phyloP scores from a whole-genome alignment of 2,329 filamentous ascomycete species.

The Bipolaris cookei region DNA sequence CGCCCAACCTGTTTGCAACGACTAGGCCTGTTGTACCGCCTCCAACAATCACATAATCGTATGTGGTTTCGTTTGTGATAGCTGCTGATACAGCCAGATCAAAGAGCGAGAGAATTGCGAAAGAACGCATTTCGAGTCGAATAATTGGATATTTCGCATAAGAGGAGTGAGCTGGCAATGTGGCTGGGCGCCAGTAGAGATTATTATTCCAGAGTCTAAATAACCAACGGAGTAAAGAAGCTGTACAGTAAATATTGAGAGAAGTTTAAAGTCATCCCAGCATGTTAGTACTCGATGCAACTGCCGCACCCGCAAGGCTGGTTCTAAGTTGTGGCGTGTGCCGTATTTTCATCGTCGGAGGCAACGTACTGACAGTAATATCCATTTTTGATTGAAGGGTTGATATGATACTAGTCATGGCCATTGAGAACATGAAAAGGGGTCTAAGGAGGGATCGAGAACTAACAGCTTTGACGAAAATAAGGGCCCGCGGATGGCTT shows the following conservation, averaged over 20 bases:
- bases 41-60: constrained; percentile 37
- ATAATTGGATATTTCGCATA: background rate
- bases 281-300: background rate
- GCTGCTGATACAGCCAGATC: background rate
- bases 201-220: no score
- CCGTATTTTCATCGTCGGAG: constrained; percentile 1
- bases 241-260: background rate
- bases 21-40: constrained; percentile 29
- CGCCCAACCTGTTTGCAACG: constrained; percentile 29
- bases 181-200: no score
- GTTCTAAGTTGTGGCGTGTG: background rate
- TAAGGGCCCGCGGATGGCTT: background rate
- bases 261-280: background rate
- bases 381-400: background rate
- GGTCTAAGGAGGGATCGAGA: background rate
- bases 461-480: background rate
- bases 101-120: constrained; percentile 1
- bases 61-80: constrained; percentile 7
- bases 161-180: no score
- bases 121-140: background rate
- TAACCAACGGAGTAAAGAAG: no score
- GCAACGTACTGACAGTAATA: background rate
- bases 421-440: background rate
- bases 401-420: background rate
- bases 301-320: background rate